Evolutionary conservation across 2,329 filamentous ascomycete genomes (phyloP).

Genomic region (Hyphodiscus sp.): DNA sequence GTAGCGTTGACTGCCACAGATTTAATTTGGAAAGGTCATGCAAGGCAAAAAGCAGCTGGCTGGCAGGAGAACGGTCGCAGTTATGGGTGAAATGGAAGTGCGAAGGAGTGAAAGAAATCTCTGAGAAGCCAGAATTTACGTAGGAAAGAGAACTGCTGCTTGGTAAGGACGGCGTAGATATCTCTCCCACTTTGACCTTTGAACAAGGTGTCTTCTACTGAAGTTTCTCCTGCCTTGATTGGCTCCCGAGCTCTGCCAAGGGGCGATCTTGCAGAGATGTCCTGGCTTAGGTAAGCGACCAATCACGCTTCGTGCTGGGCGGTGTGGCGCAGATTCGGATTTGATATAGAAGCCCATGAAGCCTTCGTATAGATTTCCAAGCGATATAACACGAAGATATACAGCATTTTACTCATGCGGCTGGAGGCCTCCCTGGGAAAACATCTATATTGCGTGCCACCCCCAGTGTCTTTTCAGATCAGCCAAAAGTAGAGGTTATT

Average conservation of each 20-base stretch:
- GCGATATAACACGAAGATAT: too few relatives aligned
- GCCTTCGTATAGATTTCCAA: too few relatives aligned
- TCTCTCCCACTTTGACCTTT: not conserved
- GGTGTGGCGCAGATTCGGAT: too few relatives aligned
- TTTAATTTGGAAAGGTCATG: conserved; percentile 14
- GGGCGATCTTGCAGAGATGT: not conserved
- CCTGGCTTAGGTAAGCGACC: not conserved
- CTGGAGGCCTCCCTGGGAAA: too few relatives aligned
- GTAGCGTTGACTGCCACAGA: conserved; percentile 12
- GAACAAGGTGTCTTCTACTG: not conserved
- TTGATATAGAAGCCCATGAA: too few relatives aligned
- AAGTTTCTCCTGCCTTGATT: not conserved
- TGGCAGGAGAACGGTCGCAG: conserved; percentile 7
- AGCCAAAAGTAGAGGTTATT: conserved; percentile 1
- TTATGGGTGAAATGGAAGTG: not conserved
- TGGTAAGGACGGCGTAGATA: too few relatives aligned
- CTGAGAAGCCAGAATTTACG: not conserved
- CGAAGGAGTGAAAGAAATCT: not conserved
- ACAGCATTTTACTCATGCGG: too few relatives aligned
- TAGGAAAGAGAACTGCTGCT: too few relatives aligned
- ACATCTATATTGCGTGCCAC: too few relatives aligned
- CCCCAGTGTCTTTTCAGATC: conserved; percentile 1
- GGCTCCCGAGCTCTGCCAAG: not conserved
- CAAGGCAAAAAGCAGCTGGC: conserved; percentile 6
- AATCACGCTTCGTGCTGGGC: too few relatives aligned